Evolutionary conservation across 495 filamentous ascomycete species (phyloP).

Genomic region (Penicillium taxi): DNA sequence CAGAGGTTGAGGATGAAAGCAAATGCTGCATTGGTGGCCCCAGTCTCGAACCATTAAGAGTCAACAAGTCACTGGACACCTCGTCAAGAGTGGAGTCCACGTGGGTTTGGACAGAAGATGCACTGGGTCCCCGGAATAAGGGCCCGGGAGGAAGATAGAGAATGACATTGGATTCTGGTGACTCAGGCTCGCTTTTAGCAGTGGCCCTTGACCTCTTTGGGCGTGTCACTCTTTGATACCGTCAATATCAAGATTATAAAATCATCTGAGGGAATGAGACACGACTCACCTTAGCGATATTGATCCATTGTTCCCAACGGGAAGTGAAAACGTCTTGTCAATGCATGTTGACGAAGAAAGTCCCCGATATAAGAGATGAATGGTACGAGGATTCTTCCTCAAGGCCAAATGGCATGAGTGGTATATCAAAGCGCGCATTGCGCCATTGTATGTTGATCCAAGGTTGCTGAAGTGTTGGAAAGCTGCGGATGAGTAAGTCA

Average conservation of each 20-base stretch:
- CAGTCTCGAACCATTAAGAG: background rate
- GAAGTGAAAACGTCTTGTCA: constrained; percentile 17
- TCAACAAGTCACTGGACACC: too few relatives aligned
- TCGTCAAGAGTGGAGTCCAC: background rate
- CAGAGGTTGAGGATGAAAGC: constrained; percentile 22
- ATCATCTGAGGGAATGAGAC: background rate
- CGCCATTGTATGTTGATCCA: background rate
- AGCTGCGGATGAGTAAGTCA: too few relatives aligned
- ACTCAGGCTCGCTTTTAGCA: too few relatives aligned
- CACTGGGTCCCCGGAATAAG: constrained; percentile 13
- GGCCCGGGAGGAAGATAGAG: constrained; percentile 34
- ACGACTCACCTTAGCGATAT: constrained; percentile 23
- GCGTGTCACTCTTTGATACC: constrained; percentile 19
- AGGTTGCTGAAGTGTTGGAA: too few relatives aligned
- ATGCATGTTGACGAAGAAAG: constrained; percentile 6
- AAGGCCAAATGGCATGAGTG: background rate
- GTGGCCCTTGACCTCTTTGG: too few relatives aligned
- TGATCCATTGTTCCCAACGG: constrained; percentile 29
- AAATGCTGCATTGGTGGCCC: constrained; percentile 8
- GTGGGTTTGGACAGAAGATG: background rate
- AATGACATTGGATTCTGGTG: constrained; percentile 23
- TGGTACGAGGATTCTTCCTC: background rate
- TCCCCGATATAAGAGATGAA: background rate
- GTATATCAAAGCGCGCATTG: constrained; percentile 11
- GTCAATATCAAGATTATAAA: background rate